Percentiles rank a stretch among this genome's conserved stretches.
Evolutionary conservation across 2,329 filamentous ascomycete genomes (phyloP).

Genomic region (Bipolaris gigantea): DNA sequence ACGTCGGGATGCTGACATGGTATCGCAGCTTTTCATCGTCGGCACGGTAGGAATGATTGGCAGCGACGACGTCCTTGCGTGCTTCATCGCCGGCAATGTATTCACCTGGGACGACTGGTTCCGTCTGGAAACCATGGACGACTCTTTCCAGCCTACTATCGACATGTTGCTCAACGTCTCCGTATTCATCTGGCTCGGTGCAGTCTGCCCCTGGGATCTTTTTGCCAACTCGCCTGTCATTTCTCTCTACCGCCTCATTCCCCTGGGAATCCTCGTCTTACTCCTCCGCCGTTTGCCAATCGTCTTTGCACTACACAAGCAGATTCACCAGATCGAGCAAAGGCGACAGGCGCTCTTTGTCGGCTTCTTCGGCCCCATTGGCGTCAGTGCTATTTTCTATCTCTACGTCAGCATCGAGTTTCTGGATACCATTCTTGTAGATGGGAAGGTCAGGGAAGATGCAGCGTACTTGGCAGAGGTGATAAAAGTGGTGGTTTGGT

Average conservation of each 20-base stretch:
- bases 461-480: conserved; percentile 67
- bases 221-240: conserved; percentile 72
- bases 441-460: conserved; percentile 66
- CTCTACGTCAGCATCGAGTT: conserved; percentile 81
- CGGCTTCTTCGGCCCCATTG: conserved; percentile 91
- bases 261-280: conserved; percentile 74
- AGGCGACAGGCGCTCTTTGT: conserved; percentile 78
- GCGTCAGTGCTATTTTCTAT: conserved; percentile 89
- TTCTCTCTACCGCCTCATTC: conserved; percentile 71
- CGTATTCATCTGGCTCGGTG: conserved; percentile 77
- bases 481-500: conserved; percentile 79
- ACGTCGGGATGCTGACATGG: neutral
- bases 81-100: conserved; percentile 87
- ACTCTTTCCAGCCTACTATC: conserved; percentile 90
- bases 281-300: conserved; percentile 77
- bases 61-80: conserved; percentile 86
- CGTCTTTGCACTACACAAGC: conserved; percentile 71
- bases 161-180: conserved; percentile 91
- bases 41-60: conserved; percentile 86
- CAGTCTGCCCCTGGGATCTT: conserved; percentile 75
- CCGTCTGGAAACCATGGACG: conserved; percentile 81
- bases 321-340: conserved; percentile 78
- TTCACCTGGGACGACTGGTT: conserved; percentile 98
- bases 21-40: conserved; percentile 71
- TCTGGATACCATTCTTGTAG: conserved; percentile 59